Evolutionary conservation across 768 basidiomycete genomes (phyloP).

Genomic region (Russula lepida): DNA sequence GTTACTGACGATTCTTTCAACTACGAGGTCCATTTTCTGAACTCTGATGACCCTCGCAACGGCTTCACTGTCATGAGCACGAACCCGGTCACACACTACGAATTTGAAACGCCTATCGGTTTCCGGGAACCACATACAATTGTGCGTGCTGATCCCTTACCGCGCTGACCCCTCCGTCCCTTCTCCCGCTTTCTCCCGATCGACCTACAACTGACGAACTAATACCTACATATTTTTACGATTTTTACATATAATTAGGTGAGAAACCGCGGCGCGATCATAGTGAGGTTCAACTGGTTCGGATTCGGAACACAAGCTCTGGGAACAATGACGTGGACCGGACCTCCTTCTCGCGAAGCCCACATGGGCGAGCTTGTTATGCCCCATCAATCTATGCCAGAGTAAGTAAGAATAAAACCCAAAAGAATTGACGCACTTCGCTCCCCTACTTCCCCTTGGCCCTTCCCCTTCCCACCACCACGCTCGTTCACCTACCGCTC

Average conservation of each 20-base stretch:
- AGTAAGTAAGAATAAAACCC: slow-evolving; percentile 1
- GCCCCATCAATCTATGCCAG: not conserved
- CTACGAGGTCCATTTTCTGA: slow-evolving; percentile 52
- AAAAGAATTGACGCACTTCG: not conserved
- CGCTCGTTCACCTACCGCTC: not conserved
- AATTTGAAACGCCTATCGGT: slow-evolving; percentile 52
- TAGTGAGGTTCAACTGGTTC: slow-evolving; percentile 12
- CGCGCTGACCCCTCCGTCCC: no score
- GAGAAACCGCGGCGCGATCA: not conserved
- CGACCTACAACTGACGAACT: not conserved
- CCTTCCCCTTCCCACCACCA: not conserved
- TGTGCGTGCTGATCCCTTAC: slow-evolving; percentile 29
- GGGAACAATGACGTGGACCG: slow-evolving; percentile 5
- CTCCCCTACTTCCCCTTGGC: not conserved
- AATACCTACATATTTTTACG: not conserved
- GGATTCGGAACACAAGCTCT: slow-evolving; percentile 4
- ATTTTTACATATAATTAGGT: not conserved
- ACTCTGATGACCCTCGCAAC: slow-evolving; percentile 56
- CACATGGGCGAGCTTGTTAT: slow-evolving; percentile 12
- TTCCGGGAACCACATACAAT: slow-evolving; percentile 36
- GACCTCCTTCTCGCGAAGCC: not conserved
- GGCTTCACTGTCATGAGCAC: slow-evolving; percentile 61
- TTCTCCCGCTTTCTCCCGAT: not conserved
- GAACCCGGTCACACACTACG: slow-evolving; percentile 49
- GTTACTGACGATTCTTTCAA: not conserved